Conservation (phyloP, 2,329 filamentous ascomycete species). For the Calonectria hawksworthii region DNA sequence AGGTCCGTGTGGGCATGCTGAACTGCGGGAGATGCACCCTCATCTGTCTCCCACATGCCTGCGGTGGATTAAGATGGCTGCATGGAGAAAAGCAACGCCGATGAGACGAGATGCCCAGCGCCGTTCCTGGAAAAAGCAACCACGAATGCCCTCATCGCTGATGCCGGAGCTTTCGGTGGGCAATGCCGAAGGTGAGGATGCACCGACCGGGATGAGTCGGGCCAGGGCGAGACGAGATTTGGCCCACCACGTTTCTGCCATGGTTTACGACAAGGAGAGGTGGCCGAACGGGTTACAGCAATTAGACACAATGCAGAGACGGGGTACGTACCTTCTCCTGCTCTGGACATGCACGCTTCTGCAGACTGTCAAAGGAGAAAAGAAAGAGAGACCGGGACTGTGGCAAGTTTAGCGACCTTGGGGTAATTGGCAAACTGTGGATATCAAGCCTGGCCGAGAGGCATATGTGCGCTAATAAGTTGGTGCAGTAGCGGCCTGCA, state of each 20-base stretch:
- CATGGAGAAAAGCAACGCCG: slow-evolving; percentile 39
- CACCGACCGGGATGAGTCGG: slow-evolving; percentile 11
- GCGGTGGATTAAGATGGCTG: slow-evolving; percentile 36
- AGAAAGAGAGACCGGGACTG: slow-evolving; percentile 6
- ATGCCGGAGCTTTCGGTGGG: background rate
- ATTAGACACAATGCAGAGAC: slow-evolving; percentile 1
- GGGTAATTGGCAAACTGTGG: slow-evolving; percentile 28
- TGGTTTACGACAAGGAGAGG: slow-evolving; percentile 4
- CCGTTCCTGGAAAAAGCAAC: slow-evolving; percentile 15
- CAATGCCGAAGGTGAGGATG: slow-evolving; percentile 17
- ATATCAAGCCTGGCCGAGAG: slow-evolving; percentile 34
- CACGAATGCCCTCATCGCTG: background rate
- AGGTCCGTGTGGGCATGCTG: slow-evolving; percentile 41
- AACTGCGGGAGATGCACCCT: slow-evolving; percentile 40
- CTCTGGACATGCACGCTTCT: background rate
- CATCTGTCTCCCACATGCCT: slow-evolving; percentile 32
- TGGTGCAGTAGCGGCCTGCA: slow-evolving; percentile 46
- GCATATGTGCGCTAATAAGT: slow-evolving; percentile 39
- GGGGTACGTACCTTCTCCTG: background rate
- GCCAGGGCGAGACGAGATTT: slow-evolving; percentile 6
- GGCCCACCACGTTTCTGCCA: slow-evolving; percentile 15
- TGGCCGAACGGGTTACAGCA: slow-evolving; percentile 9
- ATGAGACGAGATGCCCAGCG: slow-evolving; percentile 8
- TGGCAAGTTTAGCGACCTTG: slow-evolving; percentile 21
- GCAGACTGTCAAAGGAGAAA: slow-evolving; percentile 5